These are phyloP conservation scores for Aspergillus awamori DNA, from an alignment of 2,329 filamentous ascomycete genomes.

Conservation along the genomic window DNA sequence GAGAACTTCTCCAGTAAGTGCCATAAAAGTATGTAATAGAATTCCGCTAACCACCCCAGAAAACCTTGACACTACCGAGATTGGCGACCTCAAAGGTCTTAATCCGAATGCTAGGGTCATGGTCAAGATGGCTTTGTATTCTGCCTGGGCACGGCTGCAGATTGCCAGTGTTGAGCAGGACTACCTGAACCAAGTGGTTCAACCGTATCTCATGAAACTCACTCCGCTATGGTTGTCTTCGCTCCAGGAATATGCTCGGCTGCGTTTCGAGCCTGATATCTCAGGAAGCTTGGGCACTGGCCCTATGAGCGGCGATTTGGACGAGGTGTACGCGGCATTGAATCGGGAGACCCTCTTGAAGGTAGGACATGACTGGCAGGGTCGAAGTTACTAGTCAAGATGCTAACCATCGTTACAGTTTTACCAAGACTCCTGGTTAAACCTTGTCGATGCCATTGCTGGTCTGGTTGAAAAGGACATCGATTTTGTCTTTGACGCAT, in stretches of 20 bases:
- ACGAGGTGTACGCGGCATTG: constrained; percentile 91
- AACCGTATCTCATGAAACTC: constrained; percentile 84
- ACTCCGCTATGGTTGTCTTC: constrained; percentile 95
- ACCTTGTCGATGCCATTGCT: constrained; percentile 94
- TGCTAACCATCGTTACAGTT: constrained; percentile 55
- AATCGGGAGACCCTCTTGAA: constrained; percentile 90
- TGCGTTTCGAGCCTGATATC: constrained; percentile 96
- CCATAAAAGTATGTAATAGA: no score
- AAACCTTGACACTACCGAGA: constrained; percentile 78
- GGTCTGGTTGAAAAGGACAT: constrained; percentile 97
- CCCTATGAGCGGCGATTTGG: constrained; percentile 79
- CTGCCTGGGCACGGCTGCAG: constrained; percentile 95
- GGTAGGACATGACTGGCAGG: constrained; percentile 37
- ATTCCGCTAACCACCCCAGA: constrained; percentile 35
- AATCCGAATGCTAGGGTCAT: constrained; percentile 97
- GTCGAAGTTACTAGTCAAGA: neutral
- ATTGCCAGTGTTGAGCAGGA: constrained; percentile 90
- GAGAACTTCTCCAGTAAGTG: constrained; percentile 79
- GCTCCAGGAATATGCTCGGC: constrained; percentile 85
- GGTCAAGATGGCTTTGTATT: constrained; percentile 97
- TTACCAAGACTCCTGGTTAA: constrained; percentile 96
- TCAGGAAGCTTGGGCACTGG: constrained; percentile 84
- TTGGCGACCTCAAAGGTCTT: constrained; percentile 88
- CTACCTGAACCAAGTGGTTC: constrained; percentile 84
- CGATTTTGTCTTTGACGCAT: constrained; percentile 93